Percentiles rank a stretch among this genome's conserved stretches.
These are phyloP conservation scores for Lentinula raphanica DNA, from an alignment of 768 basidiomycete genomes.

Conservation along the genomic window DNA sequence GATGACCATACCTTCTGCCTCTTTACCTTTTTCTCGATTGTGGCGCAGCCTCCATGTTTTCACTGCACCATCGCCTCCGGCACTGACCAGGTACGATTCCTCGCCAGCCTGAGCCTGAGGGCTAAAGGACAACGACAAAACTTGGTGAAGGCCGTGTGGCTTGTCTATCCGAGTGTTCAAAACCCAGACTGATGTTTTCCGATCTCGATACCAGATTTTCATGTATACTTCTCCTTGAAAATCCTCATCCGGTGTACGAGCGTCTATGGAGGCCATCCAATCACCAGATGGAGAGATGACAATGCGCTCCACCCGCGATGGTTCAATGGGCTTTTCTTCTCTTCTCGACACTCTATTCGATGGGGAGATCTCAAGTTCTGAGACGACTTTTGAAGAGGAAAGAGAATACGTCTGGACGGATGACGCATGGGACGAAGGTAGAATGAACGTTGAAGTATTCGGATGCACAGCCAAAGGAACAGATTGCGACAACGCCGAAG, in stretches of 20 bases:
- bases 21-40: constrained; percentile 38
- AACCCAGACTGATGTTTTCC: constrained; percentile 53
- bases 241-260: constrained; percentile 58
- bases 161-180: constrained; percentile 87
- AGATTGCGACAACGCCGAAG: constrained; percentile 32
- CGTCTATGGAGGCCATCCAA: constrained; percentile 93
- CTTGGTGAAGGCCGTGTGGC: constrained; percentile 66
- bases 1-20: constrained; percentile 45
- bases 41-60: constrained; percentile 75
- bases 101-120: constrained; percentile 32
- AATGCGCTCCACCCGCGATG: constrained; percentile 67
- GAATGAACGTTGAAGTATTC: constrained; percentile 67
- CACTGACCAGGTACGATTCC: constrained; percentile 56
- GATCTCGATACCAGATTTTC: constrained; percentile 89
- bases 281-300: constrained; percentile 63
- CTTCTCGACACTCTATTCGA: constrained; percentile 85
- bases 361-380: constrained; percentile 89
- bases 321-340: constrained; percentile 72
- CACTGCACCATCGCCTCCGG: constrained; percentile 67
- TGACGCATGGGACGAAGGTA: constrained; percentile 92
- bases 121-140: constrained; percentile 69
- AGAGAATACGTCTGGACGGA: constrained; percentile 91
- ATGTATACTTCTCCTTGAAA: constrained; percentile 71
- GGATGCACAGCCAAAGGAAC: constrained; percentile 74
- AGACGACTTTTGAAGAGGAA: constrained; percentile 58